phyloP scores from a whole-genome alignment of 371 early-diverging fungal genomes.

The Chytridiales sp. region DNA sequence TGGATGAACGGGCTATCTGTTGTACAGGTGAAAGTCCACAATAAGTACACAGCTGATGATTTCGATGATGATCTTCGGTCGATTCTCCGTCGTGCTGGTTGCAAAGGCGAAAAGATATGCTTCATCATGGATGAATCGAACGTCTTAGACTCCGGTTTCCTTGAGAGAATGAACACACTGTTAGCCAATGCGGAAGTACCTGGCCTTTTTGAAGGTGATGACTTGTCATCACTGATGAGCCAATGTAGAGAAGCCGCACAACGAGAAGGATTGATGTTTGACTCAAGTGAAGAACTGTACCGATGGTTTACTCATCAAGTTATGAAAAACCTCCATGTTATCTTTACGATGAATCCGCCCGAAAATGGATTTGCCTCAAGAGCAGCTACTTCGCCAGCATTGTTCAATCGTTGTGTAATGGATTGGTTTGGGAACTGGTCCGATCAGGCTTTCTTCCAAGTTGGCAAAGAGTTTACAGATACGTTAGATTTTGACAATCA shows the following conservation, averaged over 20 bases:
- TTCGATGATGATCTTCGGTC: constrained; percentile 96
- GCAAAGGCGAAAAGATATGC: constrained; percentile 97
- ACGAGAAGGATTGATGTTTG: constrained; percentile 90
- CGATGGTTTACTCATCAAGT: constrained; percentile 97
- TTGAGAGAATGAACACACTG: constrained; percentile 98
- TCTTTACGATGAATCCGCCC: constrained; percentile 99
- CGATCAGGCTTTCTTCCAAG: constrained; percentile 96
- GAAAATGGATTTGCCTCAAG: constrained; percentile 89
- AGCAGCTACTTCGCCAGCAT: constrained; percentile 96
- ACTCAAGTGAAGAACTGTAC: constrained; percentile 93
- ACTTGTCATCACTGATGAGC: constrained; percentile 90
- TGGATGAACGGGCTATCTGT: constrained; percentile 98
- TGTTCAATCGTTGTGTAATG: constrained; percentile 99
- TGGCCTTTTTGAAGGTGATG: constrained; percentile 98
- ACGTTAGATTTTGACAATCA: constrained; percentile 84
- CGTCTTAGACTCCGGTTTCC: constrained; percentile 92
- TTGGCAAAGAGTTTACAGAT: constrained; percentile 92
- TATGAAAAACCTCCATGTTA: constrained; percentile 94
- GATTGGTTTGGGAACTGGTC: constrained; percentile 99
- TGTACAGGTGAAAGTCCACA: constrained; percentile 95
- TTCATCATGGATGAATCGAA: constrained; percentile 98
- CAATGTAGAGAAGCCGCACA: constrained; percentile 94
- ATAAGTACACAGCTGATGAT: constrained; percentile 92
- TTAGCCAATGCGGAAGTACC: constrained; percentile 98
- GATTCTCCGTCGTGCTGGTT: constrained; percentile 90